Evolutionary conservation across 2,329 filamentous ascomycete species (phyloP), one percentile per base, ranked within the genome.

Genomic region (Claviceps monticola): DNA sequence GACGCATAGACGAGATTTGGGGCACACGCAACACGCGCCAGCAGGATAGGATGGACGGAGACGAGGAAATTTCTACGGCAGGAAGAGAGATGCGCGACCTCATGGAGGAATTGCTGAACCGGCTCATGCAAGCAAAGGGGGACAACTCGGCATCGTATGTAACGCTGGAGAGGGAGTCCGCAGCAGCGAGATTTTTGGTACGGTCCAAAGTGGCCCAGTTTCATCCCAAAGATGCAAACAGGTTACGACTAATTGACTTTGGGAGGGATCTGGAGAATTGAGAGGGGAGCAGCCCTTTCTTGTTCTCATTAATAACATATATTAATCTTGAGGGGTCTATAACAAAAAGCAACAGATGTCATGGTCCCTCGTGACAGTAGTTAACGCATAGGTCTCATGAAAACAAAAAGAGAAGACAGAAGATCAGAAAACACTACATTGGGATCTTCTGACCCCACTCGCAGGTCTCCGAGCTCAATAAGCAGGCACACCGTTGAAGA

Each of bases 121-220:
- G 69, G 53, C 69, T 80, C 14, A 68, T 75, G 47, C 73, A 78
- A 52, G 73, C 76, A 0, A 71, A 69, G 38, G 78, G 76, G 0
- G 74, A 78, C 57, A 74, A 68, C 52, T 74, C 74, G 45, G 73
- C 75, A 16, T 73, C 77, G 1, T 84, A 83, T 59, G 72, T 84
- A 47, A 69, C 70, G 47, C 66, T 84, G n/a, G 58, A 70, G 16
- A 72, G 74, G 52, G 82, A 84, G 59, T 79, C 80, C 46, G 79
- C 81, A 2, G 78, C 79, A 13, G 77, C 76, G 2, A 74, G 81
- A 56, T 84, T 84, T 58, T 67, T 84, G 21, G 78, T 84, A 37
- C 68, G 81, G 51, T 80, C 79, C 39, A 82, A 82, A 59, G 80
- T 82, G 42, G 82, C 82, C 3, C 75, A 80, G 58, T 83, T 84